These are phyloP conservation scores for Pouteria glomerata DNA, from an alignment of 148 eudicot genomes.

Conservation along the genomic window DNA sequence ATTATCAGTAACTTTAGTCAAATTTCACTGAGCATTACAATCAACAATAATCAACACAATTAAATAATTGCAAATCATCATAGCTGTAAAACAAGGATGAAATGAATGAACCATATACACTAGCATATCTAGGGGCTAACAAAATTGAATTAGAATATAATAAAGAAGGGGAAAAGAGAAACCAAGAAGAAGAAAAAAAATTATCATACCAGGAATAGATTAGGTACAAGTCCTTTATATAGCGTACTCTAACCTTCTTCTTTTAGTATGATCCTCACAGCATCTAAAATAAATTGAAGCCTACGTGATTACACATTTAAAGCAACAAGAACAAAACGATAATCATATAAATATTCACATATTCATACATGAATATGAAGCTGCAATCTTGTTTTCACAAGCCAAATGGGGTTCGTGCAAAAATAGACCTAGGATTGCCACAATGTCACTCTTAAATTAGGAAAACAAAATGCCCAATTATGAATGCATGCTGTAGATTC, in stretches of 20 bases:
- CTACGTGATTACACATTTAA: no score
- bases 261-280: no score
- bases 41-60: no score
- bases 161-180: conserved; percentile 3
- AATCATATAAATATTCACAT: background rate
- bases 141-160: background rate
- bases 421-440: conserved; percentile 63
- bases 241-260: no score
- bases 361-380: background rate
- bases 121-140: background rate
- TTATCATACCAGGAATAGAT: conserved; percentile 76
- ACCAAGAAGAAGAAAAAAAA: no score
- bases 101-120: background rate
- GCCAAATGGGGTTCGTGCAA: no score
- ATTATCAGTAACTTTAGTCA: no score
- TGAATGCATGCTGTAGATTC: background rate
- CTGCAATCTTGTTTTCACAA: no score
- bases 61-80: background rate
- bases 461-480: conserved; percentile 2
- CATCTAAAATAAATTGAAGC: no score
- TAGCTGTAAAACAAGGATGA: conserved; percentile 2
- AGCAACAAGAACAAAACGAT: background rate
- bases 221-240: conserved; percentile 78
- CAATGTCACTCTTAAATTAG: conserved; percentile 4
- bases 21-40: no score